phyloP scores from a whole-genome alignment of 2,329 filamentous ascomycete genomes.

The Xylariaceae sp. region DNA sequence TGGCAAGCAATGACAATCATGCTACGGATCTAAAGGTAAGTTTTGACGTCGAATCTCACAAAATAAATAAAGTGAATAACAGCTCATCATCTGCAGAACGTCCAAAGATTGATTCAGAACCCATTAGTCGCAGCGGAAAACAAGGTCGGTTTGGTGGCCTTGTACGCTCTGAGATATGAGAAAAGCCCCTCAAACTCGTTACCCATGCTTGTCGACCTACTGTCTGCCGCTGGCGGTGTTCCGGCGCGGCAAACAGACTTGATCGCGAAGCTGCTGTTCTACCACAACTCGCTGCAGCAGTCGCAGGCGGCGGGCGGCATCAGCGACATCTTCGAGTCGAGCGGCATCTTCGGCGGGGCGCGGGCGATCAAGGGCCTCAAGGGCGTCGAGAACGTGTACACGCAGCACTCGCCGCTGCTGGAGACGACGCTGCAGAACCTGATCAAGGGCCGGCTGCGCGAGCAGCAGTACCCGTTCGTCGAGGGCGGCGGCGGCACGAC shows the following conservation, averaged over 20 bases:
- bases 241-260: constrained; percentile 67
- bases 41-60: no score
- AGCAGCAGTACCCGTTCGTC: constrained; percentile 87
- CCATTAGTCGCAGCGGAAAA: constrained; percentile 69
- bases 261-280: constrained; percentile 73
- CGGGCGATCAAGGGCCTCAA: constrained; percentile 90
- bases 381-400: constrained; percentile 98
- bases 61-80: not conserved
- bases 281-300: constrained; percentile 79
- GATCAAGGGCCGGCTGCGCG: constrained; percentile 81
- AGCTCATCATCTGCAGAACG: constrained; percentile 44
- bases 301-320: constrained; percentile 70
- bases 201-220: constrained; percentile 76
- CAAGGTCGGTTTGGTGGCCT: constrained; percentile 81
- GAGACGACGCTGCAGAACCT: constrained; percentile 85
- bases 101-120: constrained; percentile 80
- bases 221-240: constrained; percentile 76
- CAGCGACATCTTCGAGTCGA: constrained; percentile 84
- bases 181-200: constrained; percentile 79
- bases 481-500: constrained; percentile 81
- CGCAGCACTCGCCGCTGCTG: constrained; percentile 85
- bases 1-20: constrained; percentile 96
- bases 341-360: constrained; percentile 84
- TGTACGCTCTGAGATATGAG: constrained; percentile 92
- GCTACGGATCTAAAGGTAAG: constrained; percentile 78